A percentile compares a stretch with the other conserved stretches of the same genome.
These are phyloP conservation scores for Pestalotiopsis sp. DNA, from an alignment of 2,329 filamentous ascomycete species.

Conservation along the genomic window DNA sequence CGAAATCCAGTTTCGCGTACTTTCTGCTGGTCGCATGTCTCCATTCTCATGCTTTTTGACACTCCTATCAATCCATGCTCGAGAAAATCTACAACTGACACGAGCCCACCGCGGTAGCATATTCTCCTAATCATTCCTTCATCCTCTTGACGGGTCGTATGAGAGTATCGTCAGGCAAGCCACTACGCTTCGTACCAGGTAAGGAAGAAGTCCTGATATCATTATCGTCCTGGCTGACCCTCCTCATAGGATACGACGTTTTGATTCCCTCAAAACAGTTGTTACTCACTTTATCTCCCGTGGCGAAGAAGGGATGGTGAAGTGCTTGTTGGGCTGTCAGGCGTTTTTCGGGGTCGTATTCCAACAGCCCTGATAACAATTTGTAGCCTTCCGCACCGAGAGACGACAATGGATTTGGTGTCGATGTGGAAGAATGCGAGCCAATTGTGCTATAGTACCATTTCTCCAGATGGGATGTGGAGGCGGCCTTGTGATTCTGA, in stretches of 20 bases:
- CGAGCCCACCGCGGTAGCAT: too few relatives aligned
- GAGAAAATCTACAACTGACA: too few relatives aligned
- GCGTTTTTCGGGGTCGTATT: slow-evolving; percentile 90
- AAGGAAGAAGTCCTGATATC: slow-evolving; percentile 90
- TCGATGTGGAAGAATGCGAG: slow-evolving; percentile 51
- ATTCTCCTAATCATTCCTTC: slow-evolving; percentile 54
- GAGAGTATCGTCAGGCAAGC: slow-evolving; percentile 79
- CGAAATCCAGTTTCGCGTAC: too few relatives aligned
- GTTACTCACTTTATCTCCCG: slow-evolving; percentile 70
- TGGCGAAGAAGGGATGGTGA: slow-evolving; percentile 86
- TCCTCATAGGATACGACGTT: slow-evolving; percentile 84
- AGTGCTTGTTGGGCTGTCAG: slow-evolving; percentile 86
- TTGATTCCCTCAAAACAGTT: slow-evolving; percentile 93
- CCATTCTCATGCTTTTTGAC: too few relatives aligned
- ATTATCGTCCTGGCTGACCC: slow-evolving; percentile 93
- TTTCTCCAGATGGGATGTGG: slow-evolving; percentile 65
- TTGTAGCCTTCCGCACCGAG: slow-evolving; percentile 80
- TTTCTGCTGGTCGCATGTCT: too few relatives aligned
- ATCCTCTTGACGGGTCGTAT: slow-evolving; percentile 63
- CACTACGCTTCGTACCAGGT: slow-evolving; percentile 88
- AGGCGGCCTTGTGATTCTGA: slow-evolving; percentile 31
- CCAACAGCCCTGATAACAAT: slow-evolving; percentile 78
- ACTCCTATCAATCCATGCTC: too few relatives aligned
- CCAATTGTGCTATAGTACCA: slow-evolving; percentile 78
- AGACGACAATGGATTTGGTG: slow-evolving; percentile 43